Evolutionary conservation across 1,284 basidiomycete genomes (phyloP).

Genomic region (Ganoderma leucocontextum): DNA sequence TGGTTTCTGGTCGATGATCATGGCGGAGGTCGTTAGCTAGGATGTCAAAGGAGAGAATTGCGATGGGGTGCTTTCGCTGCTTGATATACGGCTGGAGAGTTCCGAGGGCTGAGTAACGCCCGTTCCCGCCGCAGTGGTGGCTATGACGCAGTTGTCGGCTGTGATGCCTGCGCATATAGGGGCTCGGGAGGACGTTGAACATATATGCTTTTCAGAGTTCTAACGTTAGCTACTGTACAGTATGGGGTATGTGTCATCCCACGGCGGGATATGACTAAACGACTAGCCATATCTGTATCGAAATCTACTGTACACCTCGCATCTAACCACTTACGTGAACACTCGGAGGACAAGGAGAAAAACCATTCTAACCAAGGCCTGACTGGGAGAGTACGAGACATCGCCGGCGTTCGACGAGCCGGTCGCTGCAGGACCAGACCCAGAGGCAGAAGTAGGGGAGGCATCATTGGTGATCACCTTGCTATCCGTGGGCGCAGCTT

Average conservation of each 20-base stretch:
- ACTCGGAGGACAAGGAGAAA: neutral
- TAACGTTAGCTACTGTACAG: neutral
- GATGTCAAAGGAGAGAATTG: neutral
- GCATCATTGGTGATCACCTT: neutral
- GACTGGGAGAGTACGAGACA: neutral
- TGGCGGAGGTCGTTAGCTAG: neutral
- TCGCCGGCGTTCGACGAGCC: neutral
- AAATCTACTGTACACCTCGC: neutral
- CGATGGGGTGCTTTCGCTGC: neutral
- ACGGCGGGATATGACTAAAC: neutral
- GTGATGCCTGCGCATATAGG: neutral
- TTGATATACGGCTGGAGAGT: neutral
- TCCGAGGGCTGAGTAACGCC: neutral
- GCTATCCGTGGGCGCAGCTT: slow-evolving; percentile 11
- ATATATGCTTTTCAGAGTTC: neutral
- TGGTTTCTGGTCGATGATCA: slow-evolving; percentile 1
- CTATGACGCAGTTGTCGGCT: neutral
- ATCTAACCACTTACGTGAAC: neutral
- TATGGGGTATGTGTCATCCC: neutral
- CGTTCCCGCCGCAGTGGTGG: neutral
- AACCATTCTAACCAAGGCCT: neutral
- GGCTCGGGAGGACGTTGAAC: neutral
- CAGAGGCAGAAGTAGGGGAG: neutral
- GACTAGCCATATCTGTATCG: neutral
- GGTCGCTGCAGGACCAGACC: neutral